phyloP scores from a whole-genome alignment of 345 rosid genomes.

The Pelargonium nanum region DNA sequence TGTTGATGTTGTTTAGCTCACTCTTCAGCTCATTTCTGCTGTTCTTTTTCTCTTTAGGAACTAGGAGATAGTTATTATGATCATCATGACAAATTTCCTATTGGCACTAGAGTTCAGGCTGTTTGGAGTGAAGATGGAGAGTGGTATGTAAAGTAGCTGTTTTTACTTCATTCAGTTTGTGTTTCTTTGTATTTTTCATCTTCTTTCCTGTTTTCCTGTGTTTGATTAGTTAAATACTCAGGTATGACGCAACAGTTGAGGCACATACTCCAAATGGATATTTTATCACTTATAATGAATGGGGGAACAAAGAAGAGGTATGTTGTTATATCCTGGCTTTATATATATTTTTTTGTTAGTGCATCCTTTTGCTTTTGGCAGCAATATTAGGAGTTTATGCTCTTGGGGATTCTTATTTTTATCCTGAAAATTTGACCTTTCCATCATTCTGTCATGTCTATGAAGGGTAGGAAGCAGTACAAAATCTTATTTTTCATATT shows the following conservation, averaged over 20 bases:
- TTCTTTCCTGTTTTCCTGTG: slow-evolving; percentile 26
- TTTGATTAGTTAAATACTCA: slow-evolving; percentile 70
- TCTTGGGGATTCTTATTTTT: too few species aligned
- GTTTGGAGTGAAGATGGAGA: slow-evolving; percentile 98
- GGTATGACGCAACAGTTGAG: slow-evolving; percentile 87
- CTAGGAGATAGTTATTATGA: slow-evolving; percentile 27
- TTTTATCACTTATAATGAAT: slow-evolving; percentile 48
- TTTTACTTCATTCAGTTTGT: slow-evolving; percentile 10
- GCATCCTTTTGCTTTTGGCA: too few species aligned
- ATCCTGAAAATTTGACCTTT: too few species aligned
- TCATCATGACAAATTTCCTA: slow-evolving; percentile 41
- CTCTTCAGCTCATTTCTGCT: not conserved
- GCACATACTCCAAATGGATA: slow-evolving; percentile 72
- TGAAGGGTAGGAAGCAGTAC: too few species aligned
- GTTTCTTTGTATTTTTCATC: slow-evolving; percentile 25
- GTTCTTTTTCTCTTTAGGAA: slow-evolving; percentile 25
- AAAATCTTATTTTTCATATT: too few species aligned
- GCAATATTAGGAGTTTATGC: too few species aligned
- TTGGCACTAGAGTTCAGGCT: slow-evolving; percentile 93
- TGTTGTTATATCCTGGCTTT: too few species aligned
- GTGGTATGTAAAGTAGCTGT: slow-evolving; percentile 42
- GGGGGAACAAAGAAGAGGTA: slow-evolving; percentile 99
- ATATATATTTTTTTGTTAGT: too few species aligned
- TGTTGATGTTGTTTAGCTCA: not conserved
- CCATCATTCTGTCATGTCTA: too few species aligned